These are phyloP conservation scores for Aspergillus sp. DNA, from an alignment of 2,329 filamentous ascomycete genomes.

Conservation along the genomic window DNA sequence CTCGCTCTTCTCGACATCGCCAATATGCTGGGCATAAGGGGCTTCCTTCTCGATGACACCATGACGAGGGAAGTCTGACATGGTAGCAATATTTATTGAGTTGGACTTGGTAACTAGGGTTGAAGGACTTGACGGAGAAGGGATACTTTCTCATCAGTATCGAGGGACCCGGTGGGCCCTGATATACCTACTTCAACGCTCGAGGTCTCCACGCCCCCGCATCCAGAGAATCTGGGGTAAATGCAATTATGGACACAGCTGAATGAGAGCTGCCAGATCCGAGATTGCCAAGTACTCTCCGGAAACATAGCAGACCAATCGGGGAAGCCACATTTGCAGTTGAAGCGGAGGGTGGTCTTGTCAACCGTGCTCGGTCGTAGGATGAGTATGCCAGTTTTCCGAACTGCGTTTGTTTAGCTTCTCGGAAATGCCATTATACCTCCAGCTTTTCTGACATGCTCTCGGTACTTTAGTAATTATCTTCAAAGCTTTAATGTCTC, in stretches of 20 bases:
- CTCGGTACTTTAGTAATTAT: no score
- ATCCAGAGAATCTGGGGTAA: background rate
- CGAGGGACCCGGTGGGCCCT: background rate
- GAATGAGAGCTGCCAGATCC: background rate
- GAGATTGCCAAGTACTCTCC: background rate
- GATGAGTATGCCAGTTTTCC: no score
- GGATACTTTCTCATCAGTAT: background rate
- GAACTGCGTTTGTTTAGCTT: no score
- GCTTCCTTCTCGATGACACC: background rate
- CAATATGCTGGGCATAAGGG: background rate
- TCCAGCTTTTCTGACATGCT: no score
- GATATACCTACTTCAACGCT: background rate
- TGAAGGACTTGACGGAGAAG: background rate
- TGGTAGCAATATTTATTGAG: background rate
- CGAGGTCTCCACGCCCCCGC: background rate
- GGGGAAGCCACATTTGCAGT: background rate
- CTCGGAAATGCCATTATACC: no score
- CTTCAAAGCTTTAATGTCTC: no score
- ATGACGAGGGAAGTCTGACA: background rate
- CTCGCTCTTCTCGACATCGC: background rate
- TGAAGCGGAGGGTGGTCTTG: background rate
- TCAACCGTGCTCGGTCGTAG: background rate
- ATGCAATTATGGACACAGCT: background rate
- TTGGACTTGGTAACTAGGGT: background rate
- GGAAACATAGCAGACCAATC: background rate